Evolutionary conservation across 768 basidiomycete genomes (phyloP), one percentile per base, ranked within the genome.

Genomic region (Lactarius indigo): DNA sequence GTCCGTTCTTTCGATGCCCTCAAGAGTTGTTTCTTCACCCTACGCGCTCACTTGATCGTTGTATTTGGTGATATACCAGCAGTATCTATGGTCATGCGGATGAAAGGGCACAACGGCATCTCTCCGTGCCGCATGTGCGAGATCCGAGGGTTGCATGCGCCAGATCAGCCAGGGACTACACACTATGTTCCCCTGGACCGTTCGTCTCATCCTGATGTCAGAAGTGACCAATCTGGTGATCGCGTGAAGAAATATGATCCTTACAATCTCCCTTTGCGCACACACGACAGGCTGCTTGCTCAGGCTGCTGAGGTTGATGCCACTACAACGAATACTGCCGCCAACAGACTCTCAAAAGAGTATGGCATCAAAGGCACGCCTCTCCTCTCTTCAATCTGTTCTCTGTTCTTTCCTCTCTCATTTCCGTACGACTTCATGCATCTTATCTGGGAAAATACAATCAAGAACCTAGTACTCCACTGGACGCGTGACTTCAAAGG

Each of bases 281-380:
- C 61, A 1, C 78, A 82, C 57, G 52, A 64, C 1, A 70, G 74
- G 8, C 74, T 81, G 20, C 44, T 78, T 3, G 31, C 52, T 0
- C 68, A 75, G 8, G 74, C 75, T 0, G 71, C 20, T 77, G 78
- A 42, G 76, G 75, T 15, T 26, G 73, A 20, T 69, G 78, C 65
- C 81, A 84, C 33, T 31, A 20, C 17, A 18, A 57, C 30, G 3
- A 35, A 10, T 33, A 5, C 56, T 18, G 20, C 26, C 18, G 15
- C 28, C 18, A 20, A 57, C 20, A 59, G 81, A 83, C 72, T 83
- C 84, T 79, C 83, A 85, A 60, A 74, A 82, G 0, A 72, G 84
- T 28, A 79, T 72, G 69, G 81, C 18, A 57, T 57, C 33, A 82
- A 57, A 4, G 56, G 56, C 0, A 20, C 30, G 0, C 56, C 56